Evolutionary conservation across 305 asterid species (phyloP).

Genomic region (Stenogyne calaminthoides): DNA sequence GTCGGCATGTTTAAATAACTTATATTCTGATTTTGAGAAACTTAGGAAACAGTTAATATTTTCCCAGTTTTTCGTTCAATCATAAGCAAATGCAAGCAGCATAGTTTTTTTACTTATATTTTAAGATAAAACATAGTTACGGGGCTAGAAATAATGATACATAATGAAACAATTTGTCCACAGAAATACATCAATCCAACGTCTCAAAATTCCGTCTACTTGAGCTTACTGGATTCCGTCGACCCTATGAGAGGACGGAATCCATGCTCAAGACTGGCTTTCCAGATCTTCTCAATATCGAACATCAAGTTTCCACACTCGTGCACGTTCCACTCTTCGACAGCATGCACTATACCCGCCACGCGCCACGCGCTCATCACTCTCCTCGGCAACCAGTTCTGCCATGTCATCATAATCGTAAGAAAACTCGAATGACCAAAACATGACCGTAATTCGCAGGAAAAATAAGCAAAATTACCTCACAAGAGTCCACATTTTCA

Average conservation of each 20-base stretch:
- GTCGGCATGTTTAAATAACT: background rate
- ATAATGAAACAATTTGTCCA: background rate
- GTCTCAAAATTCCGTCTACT: background rate
- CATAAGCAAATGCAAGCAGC: background rate
- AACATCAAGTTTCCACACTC: conserved; percentile 77
- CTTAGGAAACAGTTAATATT: background rate
- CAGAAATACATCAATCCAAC: too few species aligned
- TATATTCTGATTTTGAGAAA: background rate
- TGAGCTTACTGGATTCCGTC: conserved; percentile 31
- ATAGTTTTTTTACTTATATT: background rate
- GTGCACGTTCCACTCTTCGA: conserved; percentile 70
- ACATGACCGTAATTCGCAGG: too few species aligned
- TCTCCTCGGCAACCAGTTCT: conserved; percentile 89
- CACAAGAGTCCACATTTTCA: conserved; percentile 82
- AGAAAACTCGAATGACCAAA: background rate
- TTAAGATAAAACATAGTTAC: background rate
- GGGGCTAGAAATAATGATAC: background rate
- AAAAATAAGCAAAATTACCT: conserved; percentile 40
- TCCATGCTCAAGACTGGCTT: conserved; percentile 65
- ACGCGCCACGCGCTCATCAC: conserved; percentile 81
- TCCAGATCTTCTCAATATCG: conserved; percentile 62
- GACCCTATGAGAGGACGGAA: conserved; percentile 45
- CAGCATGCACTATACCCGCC: conserved; percentile 72
- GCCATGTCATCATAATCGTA: background rate
- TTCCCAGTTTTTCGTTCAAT: background rate